Evolutionary conservation across 1,139 yeast genomes (phyloP).

Genomic region (Candida sp.): DNA sequence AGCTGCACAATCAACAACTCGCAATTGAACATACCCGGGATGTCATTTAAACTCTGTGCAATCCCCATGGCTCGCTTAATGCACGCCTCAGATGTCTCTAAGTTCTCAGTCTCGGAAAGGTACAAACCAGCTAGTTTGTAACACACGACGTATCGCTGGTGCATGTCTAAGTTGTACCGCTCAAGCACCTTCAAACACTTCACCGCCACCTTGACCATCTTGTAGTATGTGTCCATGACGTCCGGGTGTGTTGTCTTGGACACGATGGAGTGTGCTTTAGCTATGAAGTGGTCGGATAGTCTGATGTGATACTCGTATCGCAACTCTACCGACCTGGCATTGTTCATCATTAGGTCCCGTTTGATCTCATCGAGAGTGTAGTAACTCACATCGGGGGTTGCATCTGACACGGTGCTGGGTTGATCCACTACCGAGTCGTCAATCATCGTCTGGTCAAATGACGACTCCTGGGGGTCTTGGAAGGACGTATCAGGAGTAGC

Average conservation of each 20-base stretch:
- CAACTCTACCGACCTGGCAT: conserved; percentile 7
- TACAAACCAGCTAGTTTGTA: conserved; percentile 40
- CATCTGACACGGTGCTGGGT: too few species aligned
- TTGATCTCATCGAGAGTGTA: conserved; percentile 4
- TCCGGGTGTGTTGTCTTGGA: conserved; percentile 17
- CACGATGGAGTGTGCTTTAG: conserved; percentile 25
- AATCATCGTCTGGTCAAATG: background rate
- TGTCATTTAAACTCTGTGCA: conserved; percentile 29
- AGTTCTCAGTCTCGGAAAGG: conserved; percentile 43
- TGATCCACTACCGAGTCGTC: background rate
- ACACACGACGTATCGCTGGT: conserved; percentile 32
- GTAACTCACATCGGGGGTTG: too few species aligned
- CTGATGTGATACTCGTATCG: conserved; percentile 17
- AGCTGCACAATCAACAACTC: conserved; percentile 40
- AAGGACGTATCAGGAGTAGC: background rate
- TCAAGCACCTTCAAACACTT: conserved; percentile 37
- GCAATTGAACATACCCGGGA: conserved; percentile 24
- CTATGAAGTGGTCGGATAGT: conserved; percentile 25
- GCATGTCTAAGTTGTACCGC: conserved; percentile 35
- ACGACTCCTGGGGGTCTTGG: background rate
- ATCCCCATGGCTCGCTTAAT: conserved; percentile 40
- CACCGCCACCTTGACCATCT: conserved; percentile 41
- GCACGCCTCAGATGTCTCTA: conserved; percentile 42
- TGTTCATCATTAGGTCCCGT: background rate
- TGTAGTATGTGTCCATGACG: conserved; percentile 27